Base-by-base conservation (phyloP, 2,329 filamentous ascomycete species). In the Intubia oerlemansii region DNA sequence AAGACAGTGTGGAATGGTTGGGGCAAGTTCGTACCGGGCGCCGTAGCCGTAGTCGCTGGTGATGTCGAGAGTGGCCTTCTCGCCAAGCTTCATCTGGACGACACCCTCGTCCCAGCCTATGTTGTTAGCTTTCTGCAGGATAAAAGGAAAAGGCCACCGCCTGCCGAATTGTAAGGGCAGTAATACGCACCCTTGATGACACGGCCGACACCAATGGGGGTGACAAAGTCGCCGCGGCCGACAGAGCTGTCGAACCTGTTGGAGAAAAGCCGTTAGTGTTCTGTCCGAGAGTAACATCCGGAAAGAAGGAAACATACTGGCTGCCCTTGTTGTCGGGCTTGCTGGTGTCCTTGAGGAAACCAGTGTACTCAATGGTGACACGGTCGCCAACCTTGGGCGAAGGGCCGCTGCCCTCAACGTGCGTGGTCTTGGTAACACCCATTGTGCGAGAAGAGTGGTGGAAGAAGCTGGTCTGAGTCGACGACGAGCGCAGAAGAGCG, bases 361-460 rank as follows among this genome's bases (percentile, higher is more conserved):
- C 88, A 24, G 76, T 88, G 63, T 95, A 95, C 54, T 88, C 69
- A 46, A 95, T 91, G 45, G 65, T 67, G 44, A 95, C 79, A 16
- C 54, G 66, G 49, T 93, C 70, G 39, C 79, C 76, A 11, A 46
- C 43, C 39, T 53, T 46, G 33, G 85, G 78, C 38, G 52, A 57
- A 42, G 68, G 48, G 32, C 61, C 59, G 43, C 62, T 61, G 44
- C 85, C 84, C 37, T 63, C 51, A 20, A 53, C 45, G 41, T 72
- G 49, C 37, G 65, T 51, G 28, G 59, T 62, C 60, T 81, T 90
- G 34, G 57, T 62, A 44, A 92, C 78, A 50, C 63, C 73, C 76
- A 82, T 82, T 43, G 36, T 61, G 50, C 38, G 37, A 32, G 17
- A 34, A 31, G 32, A 29, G 33, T 32, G 27, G 15, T 30, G 34